Evolutionary conservation across 805 yeast genomes (phyloP).

Genomic region (Metschnikowia matae): DNA sequence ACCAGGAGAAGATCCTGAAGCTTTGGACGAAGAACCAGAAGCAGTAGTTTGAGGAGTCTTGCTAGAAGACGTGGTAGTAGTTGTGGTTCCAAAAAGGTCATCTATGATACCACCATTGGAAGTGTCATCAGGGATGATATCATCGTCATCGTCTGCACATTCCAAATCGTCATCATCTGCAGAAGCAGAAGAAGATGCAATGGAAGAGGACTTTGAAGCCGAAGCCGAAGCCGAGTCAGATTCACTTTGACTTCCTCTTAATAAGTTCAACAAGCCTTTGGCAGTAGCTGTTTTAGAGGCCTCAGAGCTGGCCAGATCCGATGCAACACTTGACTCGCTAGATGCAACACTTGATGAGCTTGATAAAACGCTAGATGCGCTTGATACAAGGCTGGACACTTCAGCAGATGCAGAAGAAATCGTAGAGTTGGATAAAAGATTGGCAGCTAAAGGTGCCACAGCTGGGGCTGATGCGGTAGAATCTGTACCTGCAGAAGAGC

Average conservation of each 20-base stretch:
- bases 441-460: background rate
- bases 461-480: background rate
- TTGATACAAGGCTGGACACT: no score
- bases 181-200: conserved; percentile 19
- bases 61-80: conserved; percentile 5
- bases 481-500: background rate
- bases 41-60: background rate
- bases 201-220: conserved; percentile 21
- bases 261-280: background rate
- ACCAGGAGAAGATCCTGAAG: background rate
- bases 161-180: conserved; percentile 6
- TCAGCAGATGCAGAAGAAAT: background rate
- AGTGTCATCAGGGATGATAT: background rate
- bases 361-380: no score
- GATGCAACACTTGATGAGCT: no score
- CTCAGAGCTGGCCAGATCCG: background rate
- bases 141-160: conserved; percentile 2
- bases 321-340: background rate
- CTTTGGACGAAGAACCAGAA: background rate
- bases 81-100: conserved; percentile 11
- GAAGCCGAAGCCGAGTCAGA: conserved; percentile 7
- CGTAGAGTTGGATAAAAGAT: background rate
- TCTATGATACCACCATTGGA: conserved; percentile 10
- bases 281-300: conserved; percentile 26
- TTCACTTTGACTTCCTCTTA: conserved; percentile 1